A percentile compares a stretch with the other conserved stretches of the same genome.
These are phyloP conservation scores for Aspergillus sclerotialis DNA, from an alignment of 2,329 filamentous ascomycete genomes.

Conservation along the genomic window DNA sequence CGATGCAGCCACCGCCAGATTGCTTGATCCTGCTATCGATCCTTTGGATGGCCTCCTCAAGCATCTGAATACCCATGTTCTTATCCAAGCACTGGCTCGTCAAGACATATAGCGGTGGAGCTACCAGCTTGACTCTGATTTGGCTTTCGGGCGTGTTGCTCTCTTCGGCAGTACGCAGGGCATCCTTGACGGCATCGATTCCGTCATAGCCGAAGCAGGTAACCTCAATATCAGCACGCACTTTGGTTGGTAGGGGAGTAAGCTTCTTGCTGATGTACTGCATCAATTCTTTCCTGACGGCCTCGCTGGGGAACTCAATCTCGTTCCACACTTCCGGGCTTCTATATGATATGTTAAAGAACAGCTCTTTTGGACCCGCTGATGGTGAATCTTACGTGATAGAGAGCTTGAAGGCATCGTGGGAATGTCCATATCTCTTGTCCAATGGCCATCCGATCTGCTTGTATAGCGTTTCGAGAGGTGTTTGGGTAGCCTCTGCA, in stretches of 20 bases:
- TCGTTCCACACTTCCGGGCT: constrained; percentile 97
- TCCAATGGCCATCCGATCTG: constrained; percentile 94
- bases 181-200: constrained; percentile 95
- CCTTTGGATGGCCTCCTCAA: constrained; percentile 85
- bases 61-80: constrained; percentile 68
- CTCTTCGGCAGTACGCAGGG: constrained; percentile 83
- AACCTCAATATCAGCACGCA: constrained; percentile 94
- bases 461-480: constrained; percentile 93
- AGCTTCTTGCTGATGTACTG: constrained; percentile 95
- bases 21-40: constrained; percentile 73
- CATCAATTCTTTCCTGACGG: constrained; percentile 82
- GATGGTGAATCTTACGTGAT: constrained; percentile 65
- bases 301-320: constrained; percentile 76
- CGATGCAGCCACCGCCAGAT: constrained; percentile 70
- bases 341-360: constrained; percentile 39
- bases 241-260: constrained; percentile 97
- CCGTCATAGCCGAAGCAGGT: constrained; percentile 95
- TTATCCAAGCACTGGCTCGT: constrained; percentile 96
- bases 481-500: constrained; percentile 88
- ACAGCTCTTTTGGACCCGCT: constrained; percentile 1
- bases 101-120: constrained; percentile 90
- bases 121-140: constrained; percentile 98
- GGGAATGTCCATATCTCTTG: constrained; percentile 92
- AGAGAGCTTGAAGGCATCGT: constrained; percentile 97
- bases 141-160: constrained; percentile 87